Conservation (phyloP, 2,329 filamentous ascomycete species). For the Cordyceps militaris region DNA sequence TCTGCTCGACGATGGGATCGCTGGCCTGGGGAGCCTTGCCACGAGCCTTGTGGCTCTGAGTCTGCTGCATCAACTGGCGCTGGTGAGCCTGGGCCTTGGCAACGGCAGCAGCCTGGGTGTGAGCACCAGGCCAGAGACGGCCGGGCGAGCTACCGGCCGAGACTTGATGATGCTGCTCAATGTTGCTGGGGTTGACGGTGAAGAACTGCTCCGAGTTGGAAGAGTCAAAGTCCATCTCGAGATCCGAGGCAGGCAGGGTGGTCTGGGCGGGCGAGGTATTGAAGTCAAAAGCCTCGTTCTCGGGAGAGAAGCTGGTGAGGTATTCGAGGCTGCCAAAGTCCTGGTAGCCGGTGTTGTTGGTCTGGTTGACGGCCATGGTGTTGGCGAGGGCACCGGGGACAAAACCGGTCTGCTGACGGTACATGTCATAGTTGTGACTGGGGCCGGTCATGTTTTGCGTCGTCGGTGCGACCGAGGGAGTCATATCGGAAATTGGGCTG, state of each 20-base stretch:
- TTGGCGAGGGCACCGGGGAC: slow-evolving; percentile 76
- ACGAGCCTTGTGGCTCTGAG: slow-evolving; percentile 37
- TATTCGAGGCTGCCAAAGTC: slow-evolving; percentile 44
- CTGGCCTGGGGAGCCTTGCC: slow-evolving; percentile 45
- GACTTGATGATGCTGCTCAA: slow-evolving; percentile 40
- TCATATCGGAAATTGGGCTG: slow-evolving; percentile 44
- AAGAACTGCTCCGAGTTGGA: slow-evolving; percentile 55
- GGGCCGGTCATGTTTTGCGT: slow-evolving; percentile 63
- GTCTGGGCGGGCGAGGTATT: slow-evolving; percentile 57
- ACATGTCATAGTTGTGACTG: slow-evolving; percentile 90
- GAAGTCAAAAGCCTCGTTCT: slow-evolving; percentile 66
- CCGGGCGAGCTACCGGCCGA: slow-evolving; percentile 46
- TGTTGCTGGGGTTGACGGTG: slow-evolving; percentile 65
- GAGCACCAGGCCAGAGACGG: slow-evolving; percentile 86
- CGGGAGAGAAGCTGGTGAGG: slow-evolving; percentile 49
- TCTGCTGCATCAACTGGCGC: slow-evolving; percentile 48
- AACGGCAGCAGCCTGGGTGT: slow-evolving; percentile 71
- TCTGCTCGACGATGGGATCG: slow-evolving; percentile 77
- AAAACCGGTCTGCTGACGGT: slow-evolving; percentile 92
- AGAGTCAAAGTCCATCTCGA: slow-evolving; percentile 55
- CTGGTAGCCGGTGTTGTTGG: slow-evolving; percentile 48
- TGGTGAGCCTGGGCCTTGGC: slow-evolving; percentile 66
- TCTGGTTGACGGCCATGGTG: slow-evolving; percentile 70
- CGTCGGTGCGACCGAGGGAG: slow-evolving; percentile 45
- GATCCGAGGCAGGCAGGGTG: slow-evolving; percentile 51